phyloP scores from a whole-genome alignment of 208 protist genomes.

The Crithidia fasciculata region DNA sequence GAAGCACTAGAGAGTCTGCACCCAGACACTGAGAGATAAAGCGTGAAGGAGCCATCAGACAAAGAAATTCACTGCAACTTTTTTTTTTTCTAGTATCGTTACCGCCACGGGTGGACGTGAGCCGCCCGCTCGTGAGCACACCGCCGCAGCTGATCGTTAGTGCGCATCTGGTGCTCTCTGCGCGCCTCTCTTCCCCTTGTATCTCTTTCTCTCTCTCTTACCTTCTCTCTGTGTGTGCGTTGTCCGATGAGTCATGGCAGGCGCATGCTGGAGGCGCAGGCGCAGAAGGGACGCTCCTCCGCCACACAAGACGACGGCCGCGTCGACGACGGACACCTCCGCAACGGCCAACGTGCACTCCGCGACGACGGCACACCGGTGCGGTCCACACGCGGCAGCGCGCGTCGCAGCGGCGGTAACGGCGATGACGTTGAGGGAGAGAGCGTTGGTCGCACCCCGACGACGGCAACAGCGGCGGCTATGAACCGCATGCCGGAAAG shows the following conservation, averaged over 20 bases:
- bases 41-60: too few species aligned
- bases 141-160: too few species aligned
- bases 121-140: too few species aligned
- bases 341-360: constrained; percentile 23
- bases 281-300: constrained; percentile 35
- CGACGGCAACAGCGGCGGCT: neutral
- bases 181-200: too few species aligned
- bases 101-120: too few species aligned
- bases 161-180: too few species aligned
- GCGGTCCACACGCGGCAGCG: constrained; percentile 9
- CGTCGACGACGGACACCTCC: constrained; percentile 30
- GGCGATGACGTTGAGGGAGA: neutral
- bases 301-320: constrained; percentile 16
- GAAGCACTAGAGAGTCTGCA: neutral
- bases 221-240: too few species aligned
- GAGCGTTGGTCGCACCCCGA: neutral
- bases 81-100: too few species aligned
- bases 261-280: constrained; percentile 65
- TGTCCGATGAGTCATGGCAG: constrained; percentile 41
- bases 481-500: neutral
- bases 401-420: neutral
- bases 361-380: constrained; percentile 37
- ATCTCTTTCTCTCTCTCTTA: too few species aligned
- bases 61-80: too few species aligned
- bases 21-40: too few species aligned